Evolutionary conservation across 306 rosid species (phyloP), one percentile per base, ranked within the genome.

Genomic region (Trifolium repens): DNA sequence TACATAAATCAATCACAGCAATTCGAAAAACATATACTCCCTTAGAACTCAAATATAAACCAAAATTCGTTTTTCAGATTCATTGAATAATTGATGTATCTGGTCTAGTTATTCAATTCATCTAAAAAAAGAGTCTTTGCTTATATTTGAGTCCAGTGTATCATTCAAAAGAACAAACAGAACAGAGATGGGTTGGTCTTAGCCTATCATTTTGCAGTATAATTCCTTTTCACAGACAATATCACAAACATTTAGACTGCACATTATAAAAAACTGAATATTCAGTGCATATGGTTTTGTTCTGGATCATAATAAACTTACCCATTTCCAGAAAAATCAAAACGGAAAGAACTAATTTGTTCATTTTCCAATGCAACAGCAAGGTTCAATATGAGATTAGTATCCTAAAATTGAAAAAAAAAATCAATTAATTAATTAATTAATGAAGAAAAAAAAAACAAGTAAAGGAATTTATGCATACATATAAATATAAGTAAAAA

Each of bases 311-410:
- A 50, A n/a, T 50, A 57, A 79, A 60, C 83, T 80, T 84, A 87
- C 93, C 93, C 96, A 73, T 88, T 90, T 80, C 96, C 93, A 63
- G 93, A 54, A 70, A 86, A 90, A 81, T 90, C 93, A 55, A 90
- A 88, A 54, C 88, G 83, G 78, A 88, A 88, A 76, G 89, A 77
- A 62, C 91, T 83, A n/a, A 88, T 82, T 76, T 85, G 81, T 64
- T 81, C 91, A 35, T 79, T 81, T 78, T 85, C 93, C 82, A 93
- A 59, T 30, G 91, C 91, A 50, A 74, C 84, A 69, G 87, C 91
- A 53, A 89, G 82, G 85, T 87, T 92, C 69, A 62, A 55, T 52
- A 89, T 72, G 40, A 27, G 32, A 27, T 34, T 47, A 67, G 63
- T 3, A 67, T 87, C 94, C 96, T 90, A 77, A 58, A 66, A 42